Evolutionary conservation across 108 stramenopile genomes (phyloP).

Genomic region (Cylindrotheca fusiformis): DNA sequence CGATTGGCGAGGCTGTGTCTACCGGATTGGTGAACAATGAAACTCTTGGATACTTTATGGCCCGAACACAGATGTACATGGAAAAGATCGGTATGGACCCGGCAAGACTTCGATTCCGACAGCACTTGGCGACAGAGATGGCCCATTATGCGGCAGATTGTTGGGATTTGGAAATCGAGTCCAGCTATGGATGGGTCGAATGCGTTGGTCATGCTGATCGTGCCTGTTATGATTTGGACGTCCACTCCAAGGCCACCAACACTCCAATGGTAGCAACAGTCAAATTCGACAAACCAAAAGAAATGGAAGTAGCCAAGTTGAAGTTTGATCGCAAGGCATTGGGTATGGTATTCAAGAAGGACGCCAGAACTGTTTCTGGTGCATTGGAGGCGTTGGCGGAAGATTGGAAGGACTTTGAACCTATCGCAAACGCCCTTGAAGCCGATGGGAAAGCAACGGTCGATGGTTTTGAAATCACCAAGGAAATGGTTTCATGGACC

Average conservation of each 20-base stretch:
- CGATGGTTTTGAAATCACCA: conserved; percentile 88
- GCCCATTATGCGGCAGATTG: conserved; percentile 99
- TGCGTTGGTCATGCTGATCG: conserved; percentile 99
- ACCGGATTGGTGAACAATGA: conserved; percentile 97
- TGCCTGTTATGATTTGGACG: conserved; percentile 97
- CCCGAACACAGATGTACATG: conserved; percentile 96
- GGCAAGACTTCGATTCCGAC: conserved; percentile 92
- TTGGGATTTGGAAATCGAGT: conserved; percentile 99
- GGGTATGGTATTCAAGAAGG: conserved; percentile 89
- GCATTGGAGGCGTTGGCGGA: conserved; percentile 93
- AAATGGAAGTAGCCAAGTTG: conserved; percentile 84
- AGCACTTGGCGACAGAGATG: conserved; percentile 99
- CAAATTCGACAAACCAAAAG: conserved; percentile 77
- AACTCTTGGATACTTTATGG: conserved; percentile 99
- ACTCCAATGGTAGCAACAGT: conserved; percentile 92
- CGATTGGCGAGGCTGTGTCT: conserved; percentile 91
- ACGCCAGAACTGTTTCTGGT: conserved; percentile 88
- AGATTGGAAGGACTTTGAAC: conserved; percentile 88
- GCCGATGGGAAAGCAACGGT: conserved; percentile 82
- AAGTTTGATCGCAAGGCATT: conserved; percentile 89
- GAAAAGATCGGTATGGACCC: conserved; percentile 97
- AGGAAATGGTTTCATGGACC: conserved; percentile 91
- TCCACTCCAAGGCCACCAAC: conserved; percentile 94
- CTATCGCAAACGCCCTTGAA: conserved; percentile 86
- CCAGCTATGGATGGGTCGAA: conserved; percentile 98